Percentiles rank a stretch among this genome's conserved stretches.
Conservation (phyloP, 495 filamentous ascomycete genomes). For the Neurospora sp. region DNA sequence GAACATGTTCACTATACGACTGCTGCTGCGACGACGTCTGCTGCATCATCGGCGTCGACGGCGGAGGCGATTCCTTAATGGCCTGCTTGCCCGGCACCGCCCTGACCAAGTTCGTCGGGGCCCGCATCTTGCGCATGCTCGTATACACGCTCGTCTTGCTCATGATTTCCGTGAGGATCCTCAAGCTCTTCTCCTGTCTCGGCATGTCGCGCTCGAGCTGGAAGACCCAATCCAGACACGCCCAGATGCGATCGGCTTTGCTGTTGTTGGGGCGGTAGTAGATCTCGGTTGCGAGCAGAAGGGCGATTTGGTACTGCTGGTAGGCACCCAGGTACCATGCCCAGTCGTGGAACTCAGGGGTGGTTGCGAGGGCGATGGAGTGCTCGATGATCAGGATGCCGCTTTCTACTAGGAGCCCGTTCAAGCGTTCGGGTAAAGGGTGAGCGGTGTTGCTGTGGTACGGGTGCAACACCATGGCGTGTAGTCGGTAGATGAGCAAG, state of each 20-base stretch:
- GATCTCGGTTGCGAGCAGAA: conserved; percentile 43
- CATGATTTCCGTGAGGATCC: conserved; percentile 31
- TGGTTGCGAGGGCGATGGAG: conserved; percentile 49
- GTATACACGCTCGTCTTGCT: conserved; percentile 30
- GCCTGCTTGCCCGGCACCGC: conserved; percentile 29
- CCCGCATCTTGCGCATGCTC: conserved; percentile 36
- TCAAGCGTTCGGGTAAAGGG: conserved; percentile 36
- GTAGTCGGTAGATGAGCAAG: conserved; percentile 48
- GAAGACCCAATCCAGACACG: conserved; percentile 61
- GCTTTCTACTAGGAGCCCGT: conserved; percentile 38
- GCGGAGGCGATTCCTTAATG: conserved; percentile 25
- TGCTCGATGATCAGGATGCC: conserved; percentile 47
- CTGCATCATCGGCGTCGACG: neutral
- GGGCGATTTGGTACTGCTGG: conserved; percentile 45
- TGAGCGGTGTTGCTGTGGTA: conserved; percentile 49
- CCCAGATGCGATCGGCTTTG: conserved; percentile 55
- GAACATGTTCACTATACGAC: neutral
- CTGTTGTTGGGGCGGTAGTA: conserved; percentile 45
- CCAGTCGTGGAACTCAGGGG: conserved; percentile 41
- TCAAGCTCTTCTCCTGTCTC: conserved; percentile 28
- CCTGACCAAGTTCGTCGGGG: conserved; percentile 25
- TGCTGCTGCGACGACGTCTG: neutral
- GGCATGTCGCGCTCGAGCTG: conserved; percentile 40
- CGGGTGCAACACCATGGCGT: conserved; percentile 55
- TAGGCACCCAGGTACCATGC: conserved; percentile 47